Conservation (phyloP, 768 basidiomycete species). For the Mycena epipterygia region DNA sequence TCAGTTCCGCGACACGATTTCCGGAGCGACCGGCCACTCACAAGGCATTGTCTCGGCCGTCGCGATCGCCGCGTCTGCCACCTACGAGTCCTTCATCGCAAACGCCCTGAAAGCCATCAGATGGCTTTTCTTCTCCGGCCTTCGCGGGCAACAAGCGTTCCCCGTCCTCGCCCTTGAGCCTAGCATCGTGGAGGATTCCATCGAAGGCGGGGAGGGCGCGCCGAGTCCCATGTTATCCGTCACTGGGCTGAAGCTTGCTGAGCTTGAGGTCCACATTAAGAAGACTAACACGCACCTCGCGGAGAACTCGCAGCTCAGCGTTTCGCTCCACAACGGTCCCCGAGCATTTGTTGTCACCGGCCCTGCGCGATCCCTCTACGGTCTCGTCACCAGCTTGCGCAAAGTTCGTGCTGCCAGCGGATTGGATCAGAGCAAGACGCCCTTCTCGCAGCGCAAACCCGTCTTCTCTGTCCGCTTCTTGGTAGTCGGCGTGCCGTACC, state of each 20-base stretch:
- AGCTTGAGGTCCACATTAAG: conserved; percentile 84
- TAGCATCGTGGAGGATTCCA: conserved; percentile 84
- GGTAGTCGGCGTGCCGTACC: conserved; percentile 96
- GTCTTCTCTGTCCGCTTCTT: conserved; percentile 95
- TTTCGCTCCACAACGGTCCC: conserved; percentile 95
- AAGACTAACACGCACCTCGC: conserved; percentile 92
- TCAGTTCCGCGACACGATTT: conserved; percentile 80
- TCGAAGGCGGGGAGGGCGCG: conserved; percentile 93
- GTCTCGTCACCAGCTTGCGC: conserved; percentile 90
- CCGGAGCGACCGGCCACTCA: conserved; percentile 96
- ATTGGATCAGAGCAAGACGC: conserved; percentile 93
- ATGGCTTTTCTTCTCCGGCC: conserved; percentile 94
- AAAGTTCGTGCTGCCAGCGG: conserved; percentile 91
- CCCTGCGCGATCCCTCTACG: conserved; percentile 91
- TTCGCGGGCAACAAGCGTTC: conserved; percentile 95
- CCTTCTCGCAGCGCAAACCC: conserved; percentile 95
- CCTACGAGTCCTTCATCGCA: conserved; percentile 77
- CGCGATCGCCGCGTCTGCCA: conserved; percentile 83
- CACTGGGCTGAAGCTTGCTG: conserved; percentile 81
- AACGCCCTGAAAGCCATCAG: conserved; percentile 89
- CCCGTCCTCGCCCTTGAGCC: conserved; percentile 93
- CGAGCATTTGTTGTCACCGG: conserved; percentile 95
- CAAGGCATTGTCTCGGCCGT: conserved; percentile 98
- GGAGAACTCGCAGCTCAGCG: conserved; percentile 78
- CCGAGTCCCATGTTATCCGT: conserved; percentile 96